These are phyloP conservation scores for Boletus rubroflammeus DNA, from an alignment of 768 basidiomycete genomes.

Conservation along the genomic window DNA sequence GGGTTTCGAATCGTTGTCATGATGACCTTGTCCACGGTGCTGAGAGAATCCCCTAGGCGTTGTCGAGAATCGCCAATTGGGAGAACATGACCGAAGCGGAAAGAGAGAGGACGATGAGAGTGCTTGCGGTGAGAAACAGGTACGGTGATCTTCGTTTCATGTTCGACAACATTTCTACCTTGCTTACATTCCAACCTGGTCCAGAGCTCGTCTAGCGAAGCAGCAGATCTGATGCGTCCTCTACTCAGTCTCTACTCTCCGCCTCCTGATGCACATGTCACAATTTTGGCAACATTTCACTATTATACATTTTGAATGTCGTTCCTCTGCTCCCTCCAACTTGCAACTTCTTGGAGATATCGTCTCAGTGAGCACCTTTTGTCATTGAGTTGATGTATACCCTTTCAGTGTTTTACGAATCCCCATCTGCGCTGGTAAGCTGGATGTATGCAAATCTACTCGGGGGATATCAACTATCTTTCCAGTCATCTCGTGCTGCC, in stretches of 20 bases:
- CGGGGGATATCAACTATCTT: background rate
- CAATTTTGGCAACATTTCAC: background rate
- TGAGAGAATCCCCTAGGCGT: conserved; percentile 39
- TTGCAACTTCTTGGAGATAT: background rate
- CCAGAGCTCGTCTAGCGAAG: conserved; percentile 10
- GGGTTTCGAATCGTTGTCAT: conserved; percentile 14
- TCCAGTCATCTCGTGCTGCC: background rate
- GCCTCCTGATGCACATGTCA: background rate
- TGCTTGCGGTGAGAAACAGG: conserved; percentile 53
- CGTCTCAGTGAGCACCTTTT: background rate
- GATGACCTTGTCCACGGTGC: background rate
- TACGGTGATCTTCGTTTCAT: conserved; percentile 8
- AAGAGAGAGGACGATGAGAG: conserved; percentile 51
- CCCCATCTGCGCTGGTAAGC: background rate
- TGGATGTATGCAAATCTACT: background rate
- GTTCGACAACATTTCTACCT: background rate
- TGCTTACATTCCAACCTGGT: background rate
- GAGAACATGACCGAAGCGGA: conserved; percentile 52
- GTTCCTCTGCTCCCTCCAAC: background rate
- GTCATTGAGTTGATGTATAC: background rate
- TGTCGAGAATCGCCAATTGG: conserved; percentile 69
- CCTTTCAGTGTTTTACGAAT: background rate
- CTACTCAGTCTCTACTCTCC: background rate
- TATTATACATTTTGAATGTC: background rate
- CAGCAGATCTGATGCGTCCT: conserved; percentile 1